Conservation (phyloP, 345 rosid genomes). For the Triadica sebifera region DNA sequence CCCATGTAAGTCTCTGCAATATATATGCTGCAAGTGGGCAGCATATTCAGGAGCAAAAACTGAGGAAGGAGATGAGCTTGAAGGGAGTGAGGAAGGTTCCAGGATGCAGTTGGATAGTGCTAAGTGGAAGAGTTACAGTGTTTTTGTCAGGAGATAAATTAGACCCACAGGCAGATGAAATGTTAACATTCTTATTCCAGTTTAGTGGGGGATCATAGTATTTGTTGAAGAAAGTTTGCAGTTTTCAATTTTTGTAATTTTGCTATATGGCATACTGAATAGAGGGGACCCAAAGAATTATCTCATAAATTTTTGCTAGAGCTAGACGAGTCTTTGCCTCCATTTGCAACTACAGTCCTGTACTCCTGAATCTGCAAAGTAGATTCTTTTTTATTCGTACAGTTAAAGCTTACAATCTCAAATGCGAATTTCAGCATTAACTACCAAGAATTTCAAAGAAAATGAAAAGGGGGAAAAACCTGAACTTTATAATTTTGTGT, state of each 20-base stretch:
- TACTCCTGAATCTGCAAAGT: too few species aligned
- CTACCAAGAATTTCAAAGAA: too few species aligned
- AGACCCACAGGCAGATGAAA: constrained; percentile 30
- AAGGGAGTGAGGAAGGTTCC: constrained; percentile 78
- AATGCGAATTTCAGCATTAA: too few species aligned
- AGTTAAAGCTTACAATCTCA: too few species aligned
- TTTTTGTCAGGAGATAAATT: constrained; percentile 65
- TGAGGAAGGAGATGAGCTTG: constrained; percentile 66
- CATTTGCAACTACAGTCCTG: too few species aligned
- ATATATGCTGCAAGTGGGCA: constrained; percentile 53
- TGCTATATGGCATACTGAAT: too few species aligned
- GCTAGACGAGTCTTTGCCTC: too few species aligned
- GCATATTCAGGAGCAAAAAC: constrained; percentile 49
- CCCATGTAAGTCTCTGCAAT: constrained; percentile 65
- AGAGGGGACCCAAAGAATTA: too few species aligned
- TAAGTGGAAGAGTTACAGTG: constrained; percentile 45
- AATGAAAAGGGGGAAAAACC: too few species aligned
- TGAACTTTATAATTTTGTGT: too few species aligned
- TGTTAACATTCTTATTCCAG: constrained; percentile 34
- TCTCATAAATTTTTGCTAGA: too few species aligned
- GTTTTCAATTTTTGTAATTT: background rate
- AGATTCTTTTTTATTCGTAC: too few species aligned
- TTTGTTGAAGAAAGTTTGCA: background rate
- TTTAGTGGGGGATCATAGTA: constrained; percentile 22
- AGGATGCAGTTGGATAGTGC: constrained; percentile 75